These are phyloP conservation scores for Daldinia bambusicola DNA, from an alignment of 495 filamentous ascomycete genomes.

Conservation along the genomic window DNA sequence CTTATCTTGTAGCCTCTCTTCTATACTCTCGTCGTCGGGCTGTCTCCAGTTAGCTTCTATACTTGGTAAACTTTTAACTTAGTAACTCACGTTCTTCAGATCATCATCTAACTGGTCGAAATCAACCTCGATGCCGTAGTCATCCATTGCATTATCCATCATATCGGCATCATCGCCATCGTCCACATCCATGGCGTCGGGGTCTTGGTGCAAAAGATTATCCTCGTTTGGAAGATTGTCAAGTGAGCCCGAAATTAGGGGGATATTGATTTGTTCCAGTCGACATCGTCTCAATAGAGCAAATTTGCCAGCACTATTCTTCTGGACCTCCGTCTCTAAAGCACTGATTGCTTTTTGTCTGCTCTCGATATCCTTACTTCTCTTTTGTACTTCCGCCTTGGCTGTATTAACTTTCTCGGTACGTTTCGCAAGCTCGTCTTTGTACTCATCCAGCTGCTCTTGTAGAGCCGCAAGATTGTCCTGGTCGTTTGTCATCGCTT, in stretches of 20 bases:
- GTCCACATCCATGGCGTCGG: slow-evolving; percentile 90
- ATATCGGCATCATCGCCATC: slow-evolving; percentile 71
- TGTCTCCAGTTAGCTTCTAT: slow-evolving; percentile 49
- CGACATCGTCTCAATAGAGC: slow-evolving; percentile 87
- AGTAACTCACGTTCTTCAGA: slow-evolving; percentile 73
- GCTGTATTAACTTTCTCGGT: slow-evolving; percentile 81
- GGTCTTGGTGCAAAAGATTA: slow-evolving; percentile 70
- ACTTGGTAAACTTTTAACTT: slow-evolving; percentile 10
- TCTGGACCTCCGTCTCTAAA: slow-evolving; percentile 84
- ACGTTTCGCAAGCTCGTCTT: slow-evolving; percentile 71
- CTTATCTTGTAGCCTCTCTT: slow-evolving; percentile 81
- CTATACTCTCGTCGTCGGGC: slow-evolving; percentile 74
- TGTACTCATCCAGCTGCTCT: slow-evolving; percentile 74
- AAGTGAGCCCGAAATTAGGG: slow-evolving; percentile 80
- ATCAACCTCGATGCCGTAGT: slow-evolving; percentile 93
- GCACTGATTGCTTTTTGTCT: slow-evolving; percentile 78
- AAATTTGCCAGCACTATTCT: slow-evolving; percentile 83
- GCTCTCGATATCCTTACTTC: slow-evolving; percentile 81
- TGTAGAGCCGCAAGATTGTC: slow-evolving; percentile 81
- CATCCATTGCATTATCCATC: slow-evolving; percentile 67
- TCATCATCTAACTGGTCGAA: slow-evolving; percentile 89
- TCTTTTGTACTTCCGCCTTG: slow-evolving; percentile 85
- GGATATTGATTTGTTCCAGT: slow-evolving; percentile 90
- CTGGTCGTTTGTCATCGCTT: slow-evolving; percentile 73
- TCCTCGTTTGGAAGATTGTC: slow-evolving; percentile 91